Percentiles rank a stretch among this genome's conserved stretches.
Conservation (phyloP, 495 filamentous ascomycete genomes). For the Xylaria castorea region DNA sequence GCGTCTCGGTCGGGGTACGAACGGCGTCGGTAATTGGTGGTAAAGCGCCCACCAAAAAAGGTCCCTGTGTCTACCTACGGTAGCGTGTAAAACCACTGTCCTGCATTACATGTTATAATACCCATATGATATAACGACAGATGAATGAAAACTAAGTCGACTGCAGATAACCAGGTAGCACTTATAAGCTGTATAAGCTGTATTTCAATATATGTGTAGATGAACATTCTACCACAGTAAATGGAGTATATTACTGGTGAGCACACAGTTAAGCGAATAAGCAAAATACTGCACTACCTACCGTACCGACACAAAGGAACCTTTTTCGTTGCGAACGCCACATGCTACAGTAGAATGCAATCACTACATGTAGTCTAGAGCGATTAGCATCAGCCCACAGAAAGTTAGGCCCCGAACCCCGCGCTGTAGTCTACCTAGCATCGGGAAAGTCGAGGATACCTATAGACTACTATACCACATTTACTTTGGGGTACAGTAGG, state of each 20-base stretch:
- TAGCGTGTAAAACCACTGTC: slow-evolving; percentile 9
- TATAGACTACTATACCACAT: background rate
- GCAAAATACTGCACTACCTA: background rate
- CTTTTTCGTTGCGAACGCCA: slow-evolving; percentile 15
- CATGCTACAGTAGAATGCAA: background rate
- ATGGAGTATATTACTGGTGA: background rate
- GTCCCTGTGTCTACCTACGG: background rate
- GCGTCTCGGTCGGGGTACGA: background rate
- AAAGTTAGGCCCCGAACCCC: background rate
- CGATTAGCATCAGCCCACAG: background rate
- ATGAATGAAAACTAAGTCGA: slow-evolving; percentile 4
- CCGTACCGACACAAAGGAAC: slow-evolving; percentile 16
- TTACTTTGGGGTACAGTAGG: background rate
- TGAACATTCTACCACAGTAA: background rate
- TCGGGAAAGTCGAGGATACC: background rate
- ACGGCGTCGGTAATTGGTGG: slow-evolving; percentile 3
- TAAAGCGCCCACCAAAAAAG: background rate
- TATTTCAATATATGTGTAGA: background rate
- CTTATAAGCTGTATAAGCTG: background rate
- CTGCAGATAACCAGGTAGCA: background rate
- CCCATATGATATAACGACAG: background rate
- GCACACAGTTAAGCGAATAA: background rate
- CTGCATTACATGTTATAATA: slow-evolving; percentile 2
- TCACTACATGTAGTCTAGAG: too few species aligned
- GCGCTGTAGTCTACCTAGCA: background rate